Evolutionary conservation across 768 basidiomycete species (phyloP).

Genomic region (Termitomyces titanicus): DNA sequence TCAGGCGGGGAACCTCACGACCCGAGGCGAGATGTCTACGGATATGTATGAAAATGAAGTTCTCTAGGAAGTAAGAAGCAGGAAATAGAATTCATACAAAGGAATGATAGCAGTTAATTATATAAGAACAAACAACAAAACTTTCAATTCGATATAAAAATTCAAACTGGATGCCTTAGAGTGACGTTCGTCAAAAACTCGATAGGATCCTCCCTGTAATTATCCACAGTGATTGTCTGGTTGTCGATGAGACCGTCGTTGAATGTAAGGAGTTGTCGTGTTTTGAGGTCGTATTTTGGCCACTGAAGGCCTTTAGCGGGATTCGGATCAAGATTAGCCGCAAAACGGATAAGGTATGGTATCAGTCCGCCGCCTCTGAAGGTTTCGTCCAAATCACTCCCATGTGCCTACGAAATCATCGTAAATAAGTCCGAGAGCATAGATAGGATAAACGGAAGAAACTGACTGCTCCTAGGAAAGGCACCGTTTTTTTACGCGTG

Average conservation of each 20-base stretch:
- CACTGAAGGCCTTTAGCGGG: slow-evolving; percentile 30
- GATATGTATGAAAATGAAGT: too few species aligned
- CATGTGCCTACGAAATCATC: slow-evolving; percentile 32
- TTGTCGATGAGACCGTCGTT: slow-evolving; percentile 28
- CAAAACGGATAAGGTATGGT: slow-evolving; percentile 46
- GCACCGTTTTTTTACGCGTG: not conserved
- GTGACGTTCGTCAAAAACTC: slow-evolving; percentile 30
- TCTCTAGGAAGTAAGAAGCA: too few species aligned
- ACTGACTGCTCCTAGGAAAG: slow-evolving; percentile 39
- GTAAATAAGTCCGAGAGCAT: slow-evolving; percentile 7
- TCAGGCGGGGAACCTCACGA: too few species aligned
- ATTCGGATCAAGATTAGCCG: slow-evolving; percentile 42
- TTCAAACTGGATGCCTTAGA: slow-evolving; percentile 28
- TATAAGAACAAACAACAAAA: not conserved
- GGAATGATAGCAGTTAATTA: too few species aligned
- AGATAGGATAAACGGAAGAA: not conserved
- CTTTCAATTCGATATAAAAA: too few species aligned
- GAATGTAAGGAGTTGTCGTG: slow-evolving; percentile 38
- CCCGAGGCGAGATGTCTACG: too few species aligned
- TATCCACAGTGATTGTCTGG: slow-evolving; percentile 38
- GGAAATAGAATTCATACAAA: too few species aligned
- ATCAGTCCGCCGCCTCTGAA: slow-evolving; percentile 39
- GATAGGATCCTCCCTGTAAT: slow-evolving; percentile 38
- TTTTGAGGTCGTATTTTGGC: slow-evolving; percentile 38
- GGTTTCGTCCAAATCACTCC: slow-evolving; percentile 37